These are phyloP conservation scores for Rhizomucor miehei DNA, from an alignment of 371 early-diverging fungal genomes.

Conservation along the genomic window DNA sequence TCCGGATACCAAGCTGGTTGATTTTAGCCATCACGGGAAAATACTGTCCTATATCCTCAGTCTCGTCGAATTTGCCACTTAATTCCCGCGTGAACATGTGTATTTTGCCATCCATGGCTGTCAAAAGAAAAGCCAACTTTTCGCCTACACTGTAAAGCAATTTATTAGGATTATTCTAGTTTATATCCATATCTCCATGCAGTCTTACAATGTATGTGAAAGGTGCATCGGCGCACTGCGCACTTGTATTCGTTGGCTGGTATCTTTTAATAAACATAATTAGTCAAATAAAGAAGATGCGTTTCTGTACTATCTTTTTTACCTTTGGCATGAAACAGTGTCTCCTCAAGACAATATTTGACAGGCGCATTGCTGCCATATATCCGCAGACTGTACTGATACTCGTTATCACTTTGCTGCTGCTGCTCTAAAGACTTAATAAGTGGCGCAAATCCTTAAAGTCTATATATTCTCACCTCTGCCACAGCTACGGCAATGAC, in stretches of 20 bases:
- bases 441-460: not conserved
- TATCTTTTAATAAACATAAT: conserved; percentile 16
- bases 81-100: conserved; percentile 43
- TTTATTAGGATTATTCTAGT: not conserved
- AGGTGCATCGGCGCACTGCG: conserved; percentile 47
- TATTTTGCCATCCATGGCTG: conserved; percentile 40
- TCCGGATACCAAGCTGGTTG: conserved; percentile 37
- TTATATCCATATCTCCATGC: too few relatives aligned
- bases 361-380: conserved; percentile 24
- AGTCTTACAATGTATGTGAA: conserved; percentile 35
- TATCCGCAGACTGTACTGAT: conserved; percentile 28
- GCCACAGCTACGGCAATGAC: conserved; percentile 38
- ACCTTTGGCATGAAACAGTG: conserved; percentile 29
- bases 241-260: conserved; percentile 38
- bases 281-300: not conserved
- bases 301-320: not conserved
- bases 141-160: not conserved
- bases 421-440: conserved; percentile 13
- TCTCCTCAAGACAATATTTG: conserved; percentile 34
- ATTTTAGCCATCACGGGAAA: conserved; percentile 43
- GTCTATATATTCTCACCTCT: conserved; percentile 16
- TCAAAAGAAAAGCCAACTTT: conserved; percentile 28
- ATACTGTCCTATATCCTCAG: conserved; percentile 8
- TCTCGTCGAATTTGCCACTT: not conserved
- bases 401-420: conserved; percentile 9